Conservation (phyloP, 2,329 filamentous ascomycete genomes). For the Proliferodiscus dingleyae region DNA sequence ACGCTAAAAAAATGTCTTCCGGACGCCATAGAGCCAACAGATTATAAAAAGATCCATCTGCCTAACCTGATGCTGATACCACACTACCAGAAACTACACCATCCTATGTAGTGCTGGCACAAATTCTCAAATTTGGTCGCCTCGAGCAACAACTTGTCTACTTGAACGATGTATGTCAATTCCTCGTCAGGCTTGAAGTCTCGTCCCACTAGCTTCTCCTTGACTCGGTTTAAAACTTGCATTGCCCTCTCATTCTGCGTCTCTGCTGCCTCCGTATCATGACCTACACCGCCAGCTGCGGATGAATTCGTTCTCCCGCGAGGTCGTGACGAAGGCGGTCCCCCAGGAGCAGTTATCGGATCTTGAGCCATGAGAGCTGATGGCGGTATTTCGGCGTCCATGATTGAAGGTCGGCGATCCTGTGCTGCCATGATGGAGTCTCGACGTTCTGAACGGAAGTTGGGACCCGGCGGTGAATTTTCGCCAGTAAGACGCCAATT, state of each 20-base stretch:
- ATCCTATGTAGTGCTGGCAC: slow-evolving; percentile 98
- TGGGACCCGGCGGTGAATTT: slow-evolving; percentile 57
- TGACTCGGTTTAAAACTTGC: slow-evolving; percentile 85
- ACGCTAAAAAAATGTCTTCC: background rate
- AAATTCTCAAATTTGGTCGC: slow-evolving; percentile 96
- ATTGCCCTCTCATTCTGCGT: slow-evolving; percentile 90
- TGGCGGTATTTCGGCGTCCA: slow-evolving; percentile 58
- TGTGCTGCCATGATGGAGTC: slow-evolving; percentile 43
- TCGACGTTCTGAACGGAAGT: slow-evolving; percentile 60
- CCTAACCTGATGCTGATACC: background rate
- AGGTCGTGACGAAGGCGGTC: slow-evolving; percentile 43
- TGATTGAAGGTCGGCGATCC: slow-evolving; percentile 61
- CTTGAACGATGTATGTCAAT: slow-evolving; percentile 78
- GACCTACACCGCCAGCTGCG: slow-evolving; percentile 34
- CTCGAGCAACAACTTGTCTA: slow-evolving; percentile 90
- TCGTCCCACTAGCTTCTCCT: slow-evolving; percentile 89
- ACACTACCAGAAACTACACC: slow-evolving; percentile 91
- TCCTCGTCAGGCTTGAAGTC: slow-evolving; percentile 88
- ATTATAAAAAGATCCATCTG: background rate
- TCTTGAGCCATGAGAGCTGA: slow-evolving; percentile 50
- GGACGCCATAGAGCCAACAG: background rate
- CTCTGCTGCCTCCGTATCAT: slow-evolving; percentile 52
- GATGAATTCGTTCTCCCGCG: slow-evolving; percentile 59
- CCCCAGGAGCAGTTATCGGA: slow-evolving; percentile 34
- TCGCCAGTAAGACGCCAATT: slow-evolving; percentile 83